Evolutionary conservation across 345 rosid species (phyloP), one percentile per base, ranked within the genome.

Genomic region (Eucalyptus regnans): DNA sequence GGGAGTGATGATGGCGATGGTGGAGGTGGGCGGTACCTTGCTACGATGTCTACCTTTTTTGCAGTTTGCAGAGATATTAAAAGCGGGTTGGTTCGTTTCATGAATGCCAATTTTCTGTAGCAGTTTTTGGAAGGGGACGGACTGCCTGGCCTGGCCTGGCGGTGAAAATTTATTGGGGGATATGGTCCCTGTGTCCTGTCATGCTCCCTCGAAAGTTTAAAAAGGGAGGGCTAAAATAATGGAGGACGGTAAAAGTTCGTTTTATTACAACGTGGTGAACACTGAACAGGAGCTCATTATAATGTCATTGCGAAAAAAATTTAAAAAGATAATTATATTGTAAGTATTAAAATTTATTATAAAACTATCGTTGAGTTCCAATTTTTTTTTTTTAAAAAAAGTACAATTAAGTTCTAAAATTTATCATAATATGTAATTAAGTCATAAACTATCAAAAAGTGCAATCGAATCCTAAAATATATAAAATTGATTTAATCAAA

Each of bases 391-490:
- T n/a, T n/a, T n/a, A n/a, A n/a, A n/a, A 52, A 52, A 52, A 0
- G 0, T 3, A 18, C 5, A 52, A 9, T 52, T 0, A 20, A 52
- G 2, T 52, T 52, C 56, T 52, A 52, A 52, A 9, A 56, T 4
- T 8, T 4, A 0, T 56, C 12, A 56, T 12, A 23, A 23, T 56
- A 1, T 23, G 27, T 12, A 10, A 23, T 0, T 22, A 3, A 56
- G 0, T 22, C 12, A 6, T 9, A 56, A 23, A 22, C 1, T 23
- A 52, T 52, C 4, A 56, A 56, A 22, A 56, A 56, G 5, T 56
- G 0, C 29, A 9, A 22, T 23, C 0, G 0, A 56, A 9, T 56
- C 12, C 0, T 8, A 23, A 56, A 9, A 56, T 0, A 22, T 56
- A 8, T 56, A 9, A 23, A 23, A 56, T 56, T 9, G 0, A 56